A percentile compares a stretch with the other conserved stretches of the same genome.
Evolutionary conservation across 768 basidiomycete genomes (phyloP).

Genomic region (Cubamyces sp.): DNA sequence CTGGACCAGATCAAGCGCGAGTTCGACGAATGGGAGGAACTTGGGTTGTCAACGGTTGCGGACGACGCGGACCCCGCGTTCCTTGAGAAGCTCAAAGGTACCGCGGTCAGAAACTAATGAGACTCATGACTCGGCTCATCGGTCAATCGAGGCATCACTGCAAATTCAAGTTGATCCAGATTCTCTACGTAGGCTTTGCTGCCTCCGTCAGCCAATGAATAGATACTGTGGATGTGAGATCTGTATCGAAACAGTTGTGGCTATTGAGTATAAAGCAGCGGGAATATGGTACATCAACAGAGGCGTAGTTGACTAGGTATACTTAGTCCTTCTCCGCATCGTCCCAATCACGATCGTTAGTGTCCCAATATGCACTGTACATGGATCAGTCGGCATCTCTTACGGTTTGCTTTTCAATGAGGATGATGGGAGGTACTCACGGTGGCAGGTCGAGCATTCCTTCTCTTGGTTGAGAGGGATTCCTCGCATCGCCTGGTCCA

Average conservation of each 20-base stretch:
- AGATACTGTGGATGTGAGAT: no score
- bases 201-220: no score
- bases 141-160: no score
- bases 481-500: not conserved
- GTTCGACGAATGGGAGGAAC: constrained; percentile 15
- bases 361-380: constrained; percentile 5
- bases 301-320: no score
- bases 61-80: constrained; percentile 8
- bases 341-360: not conserved
- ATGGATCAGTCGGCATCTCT: not conserved
- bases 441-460: not conserved
- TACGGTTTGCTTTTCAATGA: not conserved
- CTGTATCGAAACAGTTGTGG: no score
- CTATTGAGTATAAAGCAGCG: no score
- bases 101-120: not conserved
- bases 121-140: not conserved
- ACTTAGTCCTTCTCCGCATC: not conserved
- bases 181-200: no score
- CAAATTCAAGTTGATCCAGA: no score
- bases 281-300: no score
- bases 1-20: constrained; percentile 4
- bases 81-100: not conserved
- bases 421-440: no score
- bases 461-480: not conserved
- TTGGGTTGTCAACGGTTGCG: constrained; percentile 3